Evolutionary conservation across 2,329 filamentous ascomycete genomes (phyloP), one percentile per base, ranked within the genome.

Genomic region (Incumbomyces lentus): DNA sequence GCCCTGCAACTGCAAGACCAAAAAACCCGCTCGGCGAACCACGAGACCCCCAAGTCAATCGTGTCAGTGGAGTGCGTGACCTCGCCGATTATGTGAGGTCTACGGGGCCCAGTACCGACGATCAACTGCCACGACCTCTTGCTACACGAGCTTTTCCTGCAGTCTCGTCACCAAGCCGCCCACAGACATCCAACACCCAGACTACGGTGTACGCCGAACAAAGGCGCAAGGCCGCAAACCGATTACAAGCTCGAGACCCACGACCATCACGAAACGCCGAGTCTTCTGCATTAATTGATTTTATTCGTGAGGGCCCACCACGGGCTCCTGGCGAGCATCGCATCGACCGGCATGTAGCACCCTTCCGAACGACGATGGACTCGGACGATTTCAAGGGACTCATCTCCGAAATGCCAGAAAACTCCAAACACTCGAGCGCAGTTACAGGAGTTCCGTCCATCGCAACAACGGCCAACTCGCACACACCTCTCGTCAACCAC

Each of bases 281-380:
- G 53, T 93, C 82, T 47, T 84, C 86, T 11, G 92, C 95, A 50
- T 69, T 98, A 48, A 95, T 95, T 54, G 89, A 96, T 61, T 96
- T 98, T 63, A 93, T 98, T 54, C 82, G 89, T 38, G 82, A 86
- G 60, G 90, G 89, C 1, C 88, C 88, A 2, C 82, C 85, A 0
- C 74, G 69, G 50, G 62, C 68, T 37, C 36, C 52, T 31, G 67
- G 70, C 30, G 72, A 71, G 36, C 84, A 80, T 49, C 80, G 86
- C 18, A 92, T 93, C 51, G 84, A 87, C 35, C 81, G 85, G 14
- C 78, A 77, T n/a, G 81, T 92, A 11, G 87, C 88, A 8, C 86
- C 88, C 1, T 94, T 93, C 70, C 76, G 86, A 45, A 81, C 76
- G 31, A 90, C 87, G 0, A 84, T 89, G 74, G 88, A 94, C 62